phyloP scores from a whole-genome alignment of 768 basidiomycete genomes.

The Tylopilus rubrobrunneus region DNA sequence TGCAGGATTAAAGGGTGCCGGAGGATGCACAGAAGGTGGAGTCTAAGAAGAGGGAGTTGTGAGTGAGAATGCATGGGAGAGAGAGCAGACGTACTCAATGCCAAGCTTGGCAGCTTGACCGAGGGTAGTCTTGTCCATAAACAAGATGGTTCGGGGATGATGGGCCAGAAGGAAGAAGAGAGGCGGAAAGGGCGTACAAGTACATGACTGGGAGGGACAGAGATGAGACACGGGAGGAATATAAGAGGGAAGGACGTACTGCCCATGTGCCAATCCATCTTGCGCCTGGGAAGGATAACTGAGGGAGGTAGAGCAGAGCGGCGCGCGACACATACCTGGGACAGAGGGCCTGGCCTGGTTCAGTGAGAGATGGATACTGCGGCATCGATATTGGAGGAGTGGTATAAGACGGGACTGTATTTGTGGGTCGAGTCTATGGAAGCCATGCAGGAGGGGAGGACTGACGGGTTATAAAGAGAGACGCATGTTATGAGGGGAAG shows the following conservation, averaged over 20 bases:
- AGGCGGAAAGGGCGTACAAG: slow-evolving; percentile 41
- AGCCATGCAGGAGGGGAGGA: slow-evolving; percentile 8
- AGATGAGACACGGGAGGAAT: background rate
- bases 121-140: slow-evolving; percentile 72
- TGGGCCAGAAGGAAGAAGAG: background rate
- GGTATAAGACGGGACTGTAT: background rate
- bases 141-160: slow-evolving; percentile 50
- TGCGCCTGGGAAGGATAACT: slow-evolving; percentile 43
- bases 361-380: slow-evolving; percentile 52
- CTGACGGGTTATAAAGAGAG: background rate
- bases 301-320: background rate
- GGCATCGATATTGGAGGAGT: slow-evolving; percentile 47
- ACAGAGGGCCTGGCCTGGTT: slow-evolving; percentile 44
- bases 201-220: slow-evolving; percentile 49
- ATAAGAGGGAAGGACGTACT: slow-evolving; percentile 41
- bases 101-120: slow-evolving; percentile 72
- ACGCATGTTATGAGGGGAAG: background rate
- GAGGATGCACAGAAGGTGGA: background rate
- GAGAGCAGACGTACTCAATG: slow-evolving; percentile 44
- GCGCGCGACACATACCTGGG: slow-evolving; percentile 40
- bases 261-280: slow-evolving; percentile 76
- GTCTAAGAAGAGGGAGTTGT: slow-evolving; percentile 41
- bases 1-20: background rate
- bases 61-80: background rate
- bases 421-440: slow-evolving; percentile 11